Base-by-base conservation (phyloP, 345 rosid species). In the Pelargonium nanum region DNA sequence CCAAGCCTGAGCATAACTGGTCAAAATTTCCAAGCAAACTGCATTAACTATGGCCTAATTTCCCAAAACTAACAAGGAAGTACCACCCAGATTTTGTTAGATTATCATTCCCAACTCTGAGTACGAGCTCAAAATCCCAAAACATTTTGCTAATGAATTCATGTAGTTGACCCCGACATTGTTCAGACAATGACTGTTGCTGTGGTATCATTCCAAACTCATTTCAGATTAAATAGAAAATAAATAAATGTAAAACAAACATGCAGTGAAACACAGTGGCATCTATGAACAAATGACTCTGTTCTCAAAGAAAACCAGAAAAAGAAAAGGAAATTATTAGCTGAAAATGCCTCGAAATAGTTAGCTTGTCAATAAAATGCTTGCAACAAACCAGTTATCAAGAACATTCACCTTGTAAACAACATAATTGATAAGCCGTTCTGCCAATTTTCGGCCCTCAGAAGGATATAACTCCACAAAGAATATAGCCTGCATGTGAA, bases 391-490 rank as follows among this genome's bases (percentile, higher is more conserved):
- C n/a, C n/a, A n/a, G n/a, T n/a, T n/a, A n/a, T n/a, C n/a, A n/a
- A n/a, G n/a, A 71, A 61, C 44, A 65, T 50, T 65, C 75, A 93
- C 99, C 99, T 93, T 93, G 75, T 93, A 93, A 58, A 87, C 80
- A 76, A 88, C 85, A 83, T 93, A 93, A 73, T 93, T 89, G 69
- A 85, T 70, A 68, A 93, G 90, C n/a, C 92, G 90, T 73, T 89
- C 97, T 75, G 79, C 79, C 71, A 93, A 68, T 74, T 87, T 93
- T 62, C 80, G 79, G 52, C 84, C 77, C 80, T 93, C 99, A 61
- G 89, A 75, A 34, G 87, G 77, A 68, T 88, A 82, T 66, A 93
- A 76, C 69, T 87, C 86, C 34, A 73, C 83, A 68, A 93, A 89
- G 75, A 93, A 93, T 70, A 89, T 60, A 76, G 85, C 83, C 99